Evolutionary conservation across 2,329 filamentous ascomycete species (phyloP), one percentile per base, ranked within the genome.

Genomic region (Monosporascus sp.): DNA sequence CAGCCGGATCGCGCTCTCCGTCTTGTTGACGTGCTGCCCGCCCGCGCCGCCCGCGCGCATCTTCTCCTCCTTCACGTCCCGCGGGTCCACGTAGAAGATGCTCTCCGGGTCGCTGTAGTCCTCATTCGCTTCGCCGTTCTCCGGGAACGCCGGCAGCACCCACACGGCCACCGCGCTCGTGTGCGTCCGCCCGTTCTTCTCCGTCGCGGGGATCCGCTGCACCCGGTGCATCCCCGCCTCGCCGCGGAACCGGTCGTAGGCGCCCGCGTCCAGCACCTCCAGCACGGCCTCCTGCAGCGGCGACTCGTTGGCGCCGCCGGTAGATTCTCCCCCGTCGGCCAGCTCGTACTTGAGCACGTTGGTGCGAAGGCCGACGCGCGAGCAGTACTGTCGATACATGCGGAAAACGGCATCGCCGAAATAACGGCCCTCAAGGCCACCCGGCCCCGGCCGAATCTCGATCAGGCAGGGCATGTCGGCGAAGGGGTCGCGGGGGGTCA

Each of bases 1-100:
- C 64, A 99, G 78, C 9, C 94, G 87, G 56, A 99, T 89, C 3
- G 94, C 94, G 31, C 91, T 96, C 74, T 99, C 94, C 0, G 94
- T 99, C 70, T 93, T 97, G 74, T 99, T 99, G 68, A 99, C 94
- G 72, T 99, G 94, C 74, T 99, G 94, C 1, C 94, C 94, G 35
- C 94, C 94, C 0, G 94, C 93, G 55, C 94, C 94, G 46, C 90
- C 79, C 0, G 94, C 91, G 17, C 92, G 82, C 92, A 97, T 96
- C 56, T 91, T 90, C 68, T 99, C 94, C 20, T 84, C 78, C 50
- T 80, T 80, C 24, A 99, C 91, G 55, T 99, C 93, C 56, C 85
- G 80, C 6, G 89, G 84, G 65, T 95, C 84, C 55, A 99, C 80
- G 73, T 92, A 96, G 73, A 96, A 97, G 67, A 97, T 89, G 70